Conservation (phyloP, 345 rosid species). For the Noccaea caerulescens region DNA sequence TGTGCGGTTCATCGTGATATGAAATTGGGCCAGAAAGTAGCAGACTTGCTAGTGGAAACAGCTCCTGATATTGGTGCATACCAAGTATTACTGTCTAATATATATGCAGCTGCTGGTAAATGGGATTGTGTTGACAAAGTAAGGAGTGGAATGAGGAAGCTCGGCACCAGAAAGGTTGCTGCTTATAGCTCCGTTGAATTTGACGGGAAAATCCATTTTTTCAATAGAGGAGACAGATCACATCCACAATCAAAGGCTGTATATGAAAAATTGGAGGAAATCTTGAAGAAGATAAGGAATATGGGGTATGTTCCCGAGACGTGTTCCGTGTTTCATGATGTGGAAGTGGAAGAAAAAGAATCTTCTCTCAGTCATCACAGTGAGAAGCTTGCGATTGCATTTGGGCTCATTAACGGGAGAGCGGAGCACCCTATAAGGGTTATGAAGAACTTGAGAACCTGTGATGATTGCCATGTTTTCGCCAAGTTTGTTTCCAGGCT, state of each 20-base stretch:
- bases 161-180: conserved; percentile 52
- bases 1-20: conserved; percentile 54
- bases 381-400: conserved; percentile 69
- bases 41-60: conserved; percentile 51
- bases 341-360: conserved; percentile 71
- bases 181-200: conserved; percentile 64
- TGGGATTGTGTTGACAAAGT: conserved; percentile 57
- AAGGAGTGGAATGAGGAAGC: conserved; percentile 52
- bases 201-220: conserved; percentile 52
- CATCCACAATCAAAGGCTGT: conserved; percentile 57
- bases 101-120: conserved; percentile 56
- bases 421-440: conserved; percentile 50
- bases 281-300: conserved; percentile 51
- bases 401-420: conserved; percentile 50
- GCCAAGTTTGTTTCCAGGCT: conserved; percentile 58
- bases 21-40: conserved; percentile 51
- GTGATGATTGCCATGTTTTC: conserved; percentile 78
- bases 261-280: conserved; percentile 50
- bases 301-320: conserved; percentile 61
- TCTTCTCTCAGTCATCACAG: conserved; percentile 55
- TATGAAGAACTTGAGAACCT: conserved; percentile 66
- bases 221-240: conserved; percentile 60
- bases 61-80: conserved; percentile 54
- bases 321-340: conserved; percentile 58
- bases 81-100: conserved; percentile 58